Base-by-base conservation (phyloP, 2,329 filamentous ascomycete species). In the Sphaceloma murrayae region DNA sequence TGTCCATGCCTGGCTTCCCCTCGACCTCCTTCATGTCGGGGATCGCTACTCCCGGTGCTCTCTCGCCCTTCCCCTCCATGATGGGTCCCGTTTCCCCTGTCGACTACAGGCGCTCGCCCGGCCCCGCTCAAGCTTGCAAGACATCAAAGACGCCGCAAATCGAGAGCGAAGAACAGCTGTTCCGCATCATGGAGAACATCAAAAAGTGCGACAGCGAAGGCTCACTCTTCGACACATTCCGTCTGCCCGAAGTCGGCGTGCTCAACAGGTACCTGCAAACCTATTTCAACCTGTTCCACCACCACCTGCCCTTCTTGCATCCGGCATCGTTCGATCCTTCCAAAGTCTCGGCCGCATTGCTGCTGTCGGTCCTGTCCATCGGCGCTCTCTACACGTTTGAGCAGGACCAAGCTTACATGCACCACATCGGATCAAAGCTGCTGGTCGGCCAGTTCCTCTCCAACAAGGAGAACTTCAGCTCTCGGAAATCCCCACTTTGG, bases 401-500 rank as follows among this genome's bases (percentile, higher is more conserved):
- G 58, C 86, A 94, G 60, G 89, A 96, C 55, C 85, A 94, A 61
- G 91, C 91, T 0, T 96, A 95, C 62, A 86, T 94, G 74, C 77
- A 95, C 16, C 91, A 98, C 66, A 94, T 96, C 54, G 91, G 89
- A 13, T 94, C 91, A 48, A 98, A 96, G 70, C 84, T 96, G 19
- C 75, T 98, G 13, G 88, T 96, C 56, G 95, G 93, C 60, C 86
- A 95, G 62, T 96, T 96, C 63, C 65, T 98, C 50, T 87, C 94
- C 65, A 93, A 95, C 68, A 95, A 95, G 71, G 88, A 95, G 63
- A 94, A 94, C 66, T 96, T 96, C 64, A 94, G 89, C 70, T 96
- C 91, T 6, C 80, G 89, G 55, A 96, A 95, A 63, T 96, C 89
- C 57, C 91, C 91, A 3, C 67, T 98, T 10, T 96, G 91, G 89